A percentile compares a stretch with the other conserved stretches of the same genome.
Evolutionary conservation across 768 basidiomycete species (phyloP).

Genomic region (Myochromella boudieri): DNA sequence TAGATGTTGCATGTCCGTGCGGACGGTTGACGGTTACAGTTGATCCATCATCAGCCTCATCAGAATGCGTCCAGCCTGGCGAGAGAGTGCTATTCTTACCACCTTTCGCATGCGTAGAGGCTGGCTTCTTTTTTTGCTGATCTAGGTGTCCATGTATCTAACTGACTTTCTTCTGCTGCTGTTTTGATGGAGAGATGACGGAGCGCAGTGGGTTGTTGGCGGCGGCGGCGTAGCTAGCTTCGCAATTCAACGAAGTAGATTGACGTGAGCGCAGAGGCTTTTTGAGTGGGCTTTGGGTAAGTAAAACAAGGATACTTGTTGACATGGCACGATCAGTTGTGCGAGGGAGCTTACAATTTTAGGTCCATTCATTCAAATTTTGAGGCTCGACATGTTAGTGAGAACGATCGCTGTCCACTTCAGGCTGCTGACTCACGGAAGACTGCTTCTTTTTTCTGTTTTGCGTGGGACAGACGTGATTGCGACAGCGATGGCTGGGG

Average conservation of each 20-base stretch:
- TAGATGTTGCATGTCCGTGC: too few species aligned
- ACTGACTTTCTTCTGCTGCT: too few species aligned
- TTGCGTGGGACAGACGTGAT: constrained; percentile 6
- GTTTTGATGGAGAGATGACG: neutral
- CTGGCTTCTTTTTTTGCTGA: neutral
- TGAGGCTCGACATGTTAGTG: neutral
- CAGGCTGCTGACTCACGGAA: constrained; percentile 1
- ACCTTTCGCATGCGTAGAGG: neutral
- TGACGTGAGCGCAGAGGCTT: too few species aligned
- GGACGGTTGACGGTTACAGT: neutral
- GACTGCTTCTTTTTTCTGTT: constrained; percentile 4
- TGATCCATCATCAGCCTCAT: too few species aligned
- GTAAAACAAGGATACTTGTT: neutral
- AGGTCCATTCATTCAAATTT: neutral
- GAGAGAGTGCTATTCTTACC: neutral
- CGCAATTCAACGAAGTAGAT: too few species aligned
- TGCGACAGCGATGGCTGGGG: neutral
- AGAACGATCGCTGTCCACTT: constrained; percentile 3
- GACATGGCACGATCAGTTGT: neutral
- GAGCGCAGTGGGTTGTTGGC: neutral
- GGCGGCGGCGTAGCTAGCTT: neutral
- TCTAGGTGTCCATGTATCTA: too few species aligned
- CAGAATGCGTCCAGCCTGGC: too few species aligned
- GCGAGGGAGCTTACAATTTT: neutral
- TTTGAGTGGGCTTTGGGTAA: too few species aligned